Evolutionary conservation across 345 rosid genomes (phyloP), one percentile per base, ranked within the genome.

Genomic region (Lagerstroemia speciosa): DNA sequence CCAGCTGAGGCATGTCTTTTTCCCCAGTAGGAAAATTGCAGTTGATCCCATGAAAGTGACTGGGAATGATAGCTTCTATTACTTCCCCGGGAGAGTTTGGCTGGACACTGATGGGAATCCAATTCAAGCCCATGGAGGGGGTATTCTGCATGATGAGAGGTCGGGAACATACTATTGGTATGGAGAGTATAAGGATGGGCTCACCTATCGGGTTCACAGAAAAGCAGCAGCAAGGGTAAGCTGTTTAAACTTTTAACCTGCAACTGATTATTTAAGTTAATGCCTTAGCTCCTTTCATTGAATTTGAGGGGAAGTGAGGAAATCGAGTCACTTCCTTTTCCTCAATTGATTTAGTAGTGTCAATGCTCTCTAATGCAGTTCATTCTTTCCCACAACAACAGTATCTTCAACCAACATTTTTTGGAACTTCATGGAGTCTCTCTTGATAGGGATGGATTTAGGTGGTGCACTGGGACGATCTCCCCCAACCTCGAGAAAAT

Each of bases 61-160:
- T 62, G 85, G 83, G 37, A 89, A 89, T 55, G 81, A 82, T 36
- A 83, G 88, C 60, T 83, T 61, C 62, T 70, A 82, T 76, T 90
- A 79, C 75, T 73, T 76, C 67, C 98, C 97, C 0, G 93, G 94
- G 43, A 86, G 85, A 73, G 81, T 89, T 71, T 93, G 98, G 98
- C 70, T 87, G 84, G 98, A 93, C 62, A 93, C 94, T 0, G 87
- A 90, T 55, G 96, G 98, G 65, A 83, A 80, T 69, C 97, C 96
- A 45, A 90, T 93, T 75, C 98, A 93, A 80, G 97, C 97, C 29
- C 97, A 90, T 75, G 98, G 97, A 38, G 97, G 94, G 33, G 93
- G 92, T 64, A 77, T 90, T 66, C 66, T 90, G 8, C 85, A 73
- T 43, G 93, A 93, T 53, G 84, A 82, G 66, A 81, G 71, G 34